Evolutionary conservation across 768 basidiomycete genomes (phyloP).

Genomic region (Agrocybe pediades): DNA sequence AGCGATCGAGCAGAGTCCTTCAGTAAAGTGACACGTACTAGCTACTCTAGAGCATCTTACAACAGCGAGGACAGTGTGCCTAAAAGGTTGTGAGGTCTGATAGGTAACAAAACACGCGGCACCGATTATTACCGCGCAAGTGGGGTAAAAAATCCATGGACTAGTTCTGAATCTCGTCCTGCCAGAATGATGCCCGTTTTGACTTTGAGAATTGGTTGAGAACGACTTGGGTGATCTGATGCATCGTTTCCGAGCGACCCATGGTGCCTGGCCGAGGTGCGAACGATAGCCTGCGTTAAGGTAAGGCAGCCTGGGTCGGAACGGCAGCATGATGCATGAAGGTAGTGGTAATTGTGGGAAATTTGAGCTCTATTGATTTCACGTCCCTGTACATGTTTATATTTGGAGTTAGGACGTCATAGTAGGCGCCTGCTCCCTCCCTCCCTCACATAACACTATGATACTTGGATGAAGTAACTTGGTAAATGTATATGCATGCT

Average conservation of each 20-base stretch:
- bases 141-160: conserved; percentile 40
- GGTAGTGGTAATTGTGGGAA: conserved; percentile 2
- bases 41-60: conserved; percentile 83
- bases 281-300: neutral
- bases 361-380: neutral
- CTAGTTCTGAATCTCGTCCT: neutral
- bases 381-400: neutral
- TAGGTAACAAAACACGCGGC: conserved; percentile 53
- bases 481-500: neutral
- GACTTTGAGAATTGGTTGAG: neutral
- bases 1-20: neutral
- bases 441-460: no score
- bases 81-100: conserved; percentile 69
- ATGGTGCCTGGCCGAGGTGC: conserved; percentile 2
- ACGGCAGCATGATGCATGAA: conserved; percentile 12
- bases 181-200: neutral
- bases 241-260: conserved; percentile 8
- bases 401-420: no score
- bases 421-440: no score
- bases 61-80: conserved; percentile 73
- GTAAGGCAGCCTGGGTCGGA: conserved; percentile 1
- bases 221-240: neutral
- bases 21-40: conserved; percentile 35
- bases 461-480: neutral
- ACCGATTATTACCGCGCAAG: conserved; percentile 35